Evolutionary conservation across 108 stramenopile species (phyloP).

Genomic region (Cyclotella cryptica): DNA sequence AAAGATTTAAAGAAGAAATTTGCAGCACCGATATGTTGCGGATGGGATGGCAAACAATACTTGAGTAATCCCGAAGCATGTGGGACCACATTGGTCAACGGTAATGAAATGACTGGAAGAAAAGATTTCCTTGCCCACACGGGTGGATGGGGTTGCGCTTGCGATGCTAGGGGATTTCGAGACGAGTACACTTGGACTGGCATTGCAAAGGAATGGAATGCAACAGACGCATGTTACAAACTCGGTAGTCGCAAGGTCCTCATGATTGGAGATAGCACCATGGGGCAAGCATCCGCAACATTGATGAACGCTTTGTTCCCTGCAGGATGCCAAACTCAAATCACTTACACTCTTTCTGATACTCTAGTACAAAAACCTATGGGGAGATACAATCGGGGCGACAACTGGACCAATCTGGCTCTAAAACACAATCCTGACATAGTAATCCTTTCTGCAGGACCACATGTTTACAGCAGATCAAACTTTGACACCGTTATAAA

Average conservation of each 20-base stretch:
- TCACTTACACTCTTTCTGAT: constrained; percentile 1
- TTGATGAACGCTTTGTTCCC: constrained; percentile 19
- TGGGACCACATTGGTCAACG: neutral
- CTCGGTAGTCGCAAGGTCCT: constrained; percentile 12
- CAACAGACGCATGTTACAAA: neutral
- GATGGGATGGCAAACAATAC: neutral
- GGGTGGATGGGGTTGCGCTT: constrained; percentile 1
- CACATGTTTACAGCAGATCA: neutral
- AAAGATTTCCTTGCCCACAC: constrained; percentile 3
- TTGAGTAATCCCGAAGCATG: neutral
- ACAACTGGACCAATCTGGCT: neutral
- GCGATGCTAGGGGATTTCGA: neutral
- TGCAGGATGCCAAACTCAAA: constrained; percentile 22
- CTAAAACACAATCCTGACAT: constrained; percentile 2
- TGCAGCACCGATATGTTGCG: constrained; percentile 10
- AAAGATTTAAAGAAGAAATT: constrained; percentile 1
- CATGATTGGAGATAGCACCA: constrained; percentile 29
- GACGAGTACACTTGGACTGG: neutral
- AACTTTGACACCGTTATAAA: neutral
- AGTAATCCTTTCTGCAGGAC: constrained; percentile 7
- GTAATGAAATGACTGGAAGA: neutral
- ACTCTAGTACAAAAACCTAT: neutral
- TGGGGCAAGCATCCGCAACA: constrained; percentile 16
- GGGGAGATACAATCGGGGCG: neutral
- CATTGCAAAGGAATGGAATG: neutral